Evolutionary conservation across 2,329 filamentous ascomycete species (phyloP).

Genomic region (Fusarium nematophilum): DNA sequence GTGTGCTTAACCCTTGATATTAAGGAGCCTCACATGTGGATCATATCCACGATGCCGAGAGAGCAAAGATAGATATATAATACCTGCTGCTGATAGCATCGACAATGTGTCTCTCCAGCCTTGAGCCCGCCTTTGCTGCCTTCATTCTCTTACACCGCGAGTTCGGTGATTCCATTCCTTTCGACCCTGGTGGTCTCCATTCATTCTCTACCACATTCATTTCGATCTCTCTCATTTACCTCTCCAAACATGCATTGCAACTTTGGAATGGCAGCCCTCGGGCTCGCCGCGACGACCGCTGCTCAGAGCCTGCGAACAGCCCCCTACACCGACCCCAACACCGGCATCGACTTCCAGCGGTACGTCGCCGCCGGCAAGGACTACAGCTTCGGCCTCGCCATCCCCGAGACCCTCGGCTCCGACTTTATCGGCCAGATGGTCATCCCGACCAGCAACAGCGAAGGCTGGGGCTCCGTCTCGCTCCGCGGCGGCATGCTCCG

Average conservation of each 20-base stretch:
- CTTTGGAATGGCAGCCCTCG: slow-evolving; percentile 31
- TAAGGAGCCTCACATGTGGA: slow-evolving; percentile 24
- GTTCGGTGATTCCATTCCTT: slow-evolving; percentile 20
- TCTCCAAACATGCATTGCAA: slow-evolving; percentile 30
- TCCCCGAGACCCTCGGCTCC: slow-evolving; percentile 59
- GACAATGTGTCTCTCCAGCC: background rate
- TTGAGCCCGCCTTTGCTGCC: slow-evolving; percentile 18
- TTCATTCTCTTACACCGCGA: slow-evolving; percentile 27
- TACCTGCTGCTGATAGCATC: background rate
- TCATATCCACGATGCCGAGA: background rate
- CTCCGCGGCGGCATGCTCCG: slow-evolving; percentile 60
- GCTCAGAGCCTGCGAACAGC: slow-evolving; percentile 35
- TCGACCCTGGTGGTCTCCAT: slow-evolving; percentile 38
- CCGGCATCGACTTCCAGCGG: slow-evolving; percentile 58
- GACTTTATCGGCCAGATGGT: slow-evolving; percentile 68
- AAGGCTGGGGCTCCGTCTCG: slow-evolving; percentile 60
- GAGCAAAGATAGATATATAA: slow-evolving; percentile 17
- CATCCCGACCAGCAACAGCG: slow-evolving; percentile 49
- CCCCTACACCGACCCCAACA: slow-evolving; percentile 55
- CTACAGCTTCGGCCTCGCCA: slow-evolving; percentile 61
- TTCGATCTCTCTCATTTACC: no score
- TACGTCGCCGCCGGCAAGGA: slow-evolving; percentile 47
- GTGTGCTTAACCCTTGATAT: slow-evolving; percentile 22
- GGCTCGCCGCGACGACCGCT: slow-evolving; percentile 30
- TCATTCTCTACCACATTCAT: slow-evolving; percentile 24